Evolutionary conservation across 345 rosid genomes (phyloP).

Genomic region (Eucalyptus cloeziana): DNA sequence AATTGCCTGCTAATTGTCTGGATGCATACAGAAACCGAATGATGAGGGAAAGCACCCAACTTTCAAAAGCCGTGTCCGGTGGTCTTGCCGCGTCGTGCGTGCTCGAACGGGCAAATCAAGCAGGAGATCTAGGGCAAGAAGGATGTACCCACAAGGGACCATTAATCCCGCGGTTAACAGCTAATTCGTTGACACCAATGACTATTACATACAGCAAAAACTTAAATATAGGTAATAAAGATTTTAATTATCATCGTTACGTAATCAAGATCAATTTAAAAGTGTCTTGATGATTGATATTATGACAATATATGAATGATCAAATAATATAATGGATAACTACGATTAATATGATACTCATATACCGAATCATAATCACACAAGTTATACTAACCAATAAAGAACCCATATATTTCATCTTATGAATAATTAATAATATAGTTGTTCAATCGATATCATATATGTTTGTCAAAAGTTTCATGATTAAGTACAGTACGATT

Average conservation of each 20-base stretch:
- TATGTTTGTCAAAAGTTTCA: background rate
- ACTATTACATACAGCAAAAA: no score
- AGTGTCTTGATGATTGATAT: background rate
- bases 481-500: background rate
- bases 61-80: background rate
- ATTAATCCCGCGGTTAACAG: background rate
- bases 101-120: background rate
- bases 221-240: no score
- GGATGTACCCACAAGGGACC: background rate
- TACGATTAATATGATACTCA: background rate
- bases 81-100: background rate
- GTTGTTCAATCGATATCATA: background rate
- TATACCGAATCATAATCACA: background rate
- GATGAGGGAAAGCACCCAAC: background rate
- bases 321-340: background rate
- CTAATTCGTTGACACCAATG: background rate
- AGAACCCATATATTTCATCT: background rate
- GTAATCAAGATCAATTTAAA: background rate
- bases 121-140: background rate
- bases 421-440: background rate
- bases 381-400: background rate
- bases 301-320: rapidly evolving
- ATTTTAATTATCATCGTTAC: no score
- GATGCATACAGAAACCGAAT: background rate
- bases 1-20: background rate